Percentiles rank a stretch among this genome's conserved stretches.
Evolutionary conservation across 768 basidiomycete species (phyloP).

Genomic region (Lactifluus subvellereus): DNA sequence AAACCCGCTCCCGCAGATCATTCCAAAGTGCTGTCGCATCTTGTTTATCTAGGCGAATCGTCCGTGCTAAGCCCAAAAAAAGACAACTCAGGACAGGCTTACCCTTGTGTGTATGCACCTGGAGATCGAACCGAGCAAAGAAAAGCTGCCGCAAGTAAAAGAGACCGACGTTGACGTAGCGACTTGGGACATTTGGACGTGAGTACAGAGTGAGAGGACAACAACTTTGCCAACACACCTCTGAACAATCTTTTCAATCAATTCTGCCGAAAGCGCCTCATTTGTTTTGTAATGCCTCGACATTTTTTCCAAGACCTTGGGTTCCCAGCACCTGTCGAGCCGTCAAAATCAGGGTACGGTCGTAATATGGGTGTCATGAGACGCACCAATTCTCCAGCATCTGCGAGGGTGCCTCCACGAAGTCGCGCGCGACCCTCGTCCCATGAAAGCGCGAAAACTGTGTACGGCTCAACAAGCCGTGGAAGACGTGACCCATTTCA

Average conservation of each 20-base stretch:
- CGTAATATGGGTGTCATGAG: neutral
- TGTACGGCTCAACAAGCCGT: constrained; percentile 58
- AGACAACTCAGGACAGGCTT: neutral
- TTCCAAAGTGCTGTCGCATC: constrained; percentile 84
- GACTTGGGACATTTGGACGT: constrained; percentile 23
- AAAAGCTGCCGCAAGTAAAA: constrained; percentile 81
- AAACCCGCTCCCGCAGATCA: constrained; percentile 59
- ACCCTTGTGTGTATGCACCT: constrained; percentile 69
- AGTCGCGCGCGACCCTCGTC: constrained; percentile 72
- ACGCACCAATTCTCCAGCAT: constrained; percentile 85
- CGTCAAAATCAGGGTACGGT: neutral
- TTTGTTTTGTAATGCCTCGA: constrained; percentile 76
- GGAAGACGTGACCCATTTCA: constrained; percentile 63
- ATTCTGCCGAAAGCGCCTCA: constrained; percentile 59
- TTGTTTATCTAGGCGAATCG: constrained; percentile 39
- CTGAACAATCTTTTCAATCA: constrained; percentile 76
- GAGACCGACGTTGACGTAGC: constrained; percentile 75
- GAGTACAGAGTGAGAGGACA: neutral
- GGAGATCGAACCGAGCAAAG: constrained; percentile 75
- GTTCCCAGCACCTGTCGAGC: constrained; percentile 67
- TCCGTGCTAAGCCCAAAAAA: neutral
- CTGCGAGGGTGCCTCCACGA: constrained; percentile 86
- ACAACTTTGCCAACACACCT: constrained; percentile 40
- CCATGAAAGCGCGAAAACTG: constrained; percentile 78
- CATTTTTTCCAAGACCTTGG: constrained; percentile 67